These are phyloP conservation scores for Fusarium liriodendri DNA, from an alignment of 2,329 filamentous ascomycete genomes.

Conservation along the genomic window DNA sequence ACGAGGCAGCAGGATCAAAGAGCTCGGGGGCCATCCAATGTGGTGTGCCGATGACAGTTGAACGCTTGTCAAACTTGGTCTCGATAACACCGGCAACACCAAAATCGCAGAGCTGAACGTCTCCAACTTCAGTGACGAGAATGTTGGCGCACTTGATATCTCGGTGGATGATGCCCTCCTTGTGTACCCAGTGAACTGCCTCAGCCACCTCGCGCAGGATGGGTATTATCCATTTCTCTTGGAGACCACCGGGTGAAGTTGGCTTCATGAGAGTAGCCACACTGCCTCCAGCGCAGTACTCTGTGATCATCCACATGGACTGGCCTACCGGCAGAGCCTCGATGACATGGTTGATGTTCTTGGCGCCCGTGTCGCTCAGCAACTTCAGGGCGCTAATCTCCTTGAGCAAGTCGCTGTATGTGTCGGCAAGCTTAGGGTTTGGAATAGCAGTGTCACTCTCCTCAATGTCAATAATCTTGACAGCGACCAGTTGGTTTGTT, in stretches of 20 bases:
- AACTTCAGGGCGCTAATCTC: constrained; percentile 77
- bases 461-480: constrained; percentile 89
- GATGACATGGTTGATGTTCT: constrained; percentile 85
- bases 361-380: constrained; percentile 78
- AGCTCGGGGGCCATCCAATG: constrained; percentile 91
- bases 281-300: constrained; percentile 87
- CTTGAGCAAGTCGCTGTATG: constrained; percentile 76
- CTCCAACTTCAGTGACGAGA: constrained; percentile 79
- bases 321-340: constrained; percentile 82
- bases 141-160: constrained; percentile 85
- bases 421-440: constrained; percentile 73
- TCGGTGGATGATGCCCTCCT: constrained; percentile 75
- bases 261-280: constrained; percentile 79
- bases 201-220: constrained; percentile 75
- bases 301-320: constrained; percentile 88
- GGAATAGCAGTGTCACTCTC: constrained; percentile 70
- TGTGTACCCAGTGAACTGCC: constrained; percentile 75
- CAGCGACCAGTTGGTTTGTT: constrained; percentile 70
- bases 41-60: constrained; percentile 84
- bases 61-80: constrained; percentile 79
- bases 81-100: constrained; percentile 84
- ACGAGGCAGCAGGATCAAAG: constrained; percentile 71
- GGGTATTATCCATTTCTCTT: constrained; percentile 77
- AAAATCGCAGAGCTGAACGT: constrained; percentile 86
- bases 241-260: constrained; percentile 72